A percentile compares a stretch with the other conserved stretches of the same genome.
Conservation (phyloP, 352 stramenopile species). For the Phytopythium boreale region DNA sequence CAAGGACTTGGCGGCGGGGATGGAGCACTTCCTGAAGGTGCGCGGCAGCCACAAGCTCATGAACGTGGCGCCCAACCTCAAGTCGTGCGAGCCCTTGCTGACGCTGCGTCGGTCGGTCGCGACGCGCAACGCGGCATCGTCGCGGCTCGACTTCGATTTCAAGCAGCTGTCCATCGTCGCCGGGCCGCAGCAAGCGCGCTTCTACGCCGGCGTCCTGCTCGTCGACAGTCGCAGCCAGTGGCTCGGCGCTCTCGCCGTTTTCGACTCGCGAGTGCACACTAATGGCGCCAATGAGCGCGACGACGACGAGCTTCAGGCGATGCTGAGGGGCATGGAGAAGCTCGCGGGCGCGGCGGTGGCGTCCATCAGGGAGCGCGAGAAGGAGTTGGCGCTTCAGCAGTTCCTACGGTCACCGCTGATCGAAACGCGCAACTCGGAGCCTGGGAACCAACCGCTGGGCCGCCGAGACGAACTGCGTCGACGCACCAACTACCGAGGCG, state of each 20-base stretch:
- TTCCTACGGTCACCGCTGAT: constrained; percentile 57
- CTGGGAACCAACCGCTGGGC: constrained; percentile 13
- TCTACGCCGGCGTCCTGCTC: constrained; percentile 70
- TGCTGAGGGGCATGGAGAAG: constrained; percentile 28
- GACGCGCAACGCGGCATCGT: constrained; percentile 38
- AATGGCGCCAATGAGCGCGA: constrained; percentile 12
- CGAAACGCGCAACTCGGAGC: constrained; percentile 40
- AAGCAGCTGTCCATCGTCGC: constrained; percentile 60
- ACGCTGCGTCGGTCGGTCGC: constrained; percentile 34
- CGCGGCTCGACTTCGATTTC: constrained; percentile 44
- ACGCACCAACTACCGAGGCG: constrained; percentile 13
- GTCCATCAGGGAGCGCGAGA: constrained; percentile 38
- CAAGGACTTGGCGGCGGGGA: background rate
- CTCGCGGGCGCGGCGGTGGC: constrained; percentile 31
- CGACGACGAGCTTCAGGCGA: constrained; percentile 33
- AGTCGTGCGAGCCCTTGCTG: constrained; percentile 69
- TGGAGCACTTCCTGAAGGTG: constrained; percentile 56
- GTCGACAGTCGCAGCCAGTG: constrained; percentile 36
- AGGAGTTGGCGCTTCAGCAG: constrained; percentile 42
- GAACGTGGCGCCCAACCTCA: constrained; percentile 51
- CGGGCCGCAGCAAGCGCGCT: constrained; percentile 61
- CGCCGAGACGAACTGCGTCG: background rate
- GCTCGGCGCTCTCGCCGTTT: constrained; percentile 63
- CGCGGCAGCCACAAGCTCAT: constrained; percentile 42
- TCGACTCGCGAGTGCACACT: constrained; percentile 43